phyloP scores from a whole-genome alignment of 1,284 basidiomycete genomes.

The Fomitopsis palustris region DNA sequence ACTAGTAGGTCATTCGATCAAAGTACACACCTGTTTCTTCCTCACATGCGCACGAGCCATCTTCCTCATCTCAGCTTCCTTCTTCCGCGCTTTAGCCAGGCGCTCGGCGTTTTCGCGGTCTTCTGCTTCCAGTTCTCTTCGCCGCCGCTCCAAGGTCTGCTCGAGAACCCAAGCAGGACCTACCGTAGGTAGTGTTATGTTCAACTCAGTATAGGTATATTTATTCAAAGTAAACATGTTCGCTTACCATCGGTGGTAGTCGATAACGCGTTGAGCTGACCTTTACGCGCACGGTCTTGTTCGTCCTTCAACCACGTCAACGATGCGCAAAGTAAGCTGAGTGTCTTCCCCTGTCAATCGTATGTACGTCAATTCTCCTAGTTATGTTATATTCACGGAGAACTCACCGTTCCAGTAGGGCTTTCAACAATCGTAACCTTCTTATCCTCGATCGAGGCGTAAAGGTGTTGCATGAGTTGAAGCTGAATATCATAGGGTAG shows the following conservation, averaged over 20 bases:
- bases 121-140: constrained; percentile 62
- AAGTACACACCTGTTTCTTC: constrained; percentile 55
- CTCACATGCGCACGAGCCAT: constrained; percentile 36
- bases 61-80: constrained; percentile 39
- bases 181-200: too few species aligned
- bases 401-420: constrained; percentile 77
- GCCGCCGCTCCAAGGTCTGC: constrained; percentile 65
- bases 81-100: constrained; percentile 56
- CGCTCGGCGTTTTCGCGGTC: constrained; percentile 61
- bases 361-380: background rate
- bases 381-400: constrained; percentile 2
- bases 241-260: constrained; percentile 26
- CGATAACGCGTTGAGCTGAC: constrained; percentile 44
- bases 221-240: background rate
- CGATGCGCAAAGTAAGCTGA: constrained; percentile 79
- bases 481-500: constrained; percentile 87
- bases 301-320: constrained; percentile 80
- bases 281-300: constrained; percentile 60
- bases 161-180: constrained; percentile 81
- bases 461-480: constrained; percentile 87
- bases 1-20: too few species aligned
- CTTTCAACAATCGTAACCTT: constrained; percentile 84
- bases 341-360: constrained; percentile 76
- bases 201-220: too few species aligned
- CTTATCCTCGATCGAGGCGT: constrained; percentile 71